Conservation (phyloP, 169 alveolate genomes). For the Plasmodium coatneyi region DNA sequence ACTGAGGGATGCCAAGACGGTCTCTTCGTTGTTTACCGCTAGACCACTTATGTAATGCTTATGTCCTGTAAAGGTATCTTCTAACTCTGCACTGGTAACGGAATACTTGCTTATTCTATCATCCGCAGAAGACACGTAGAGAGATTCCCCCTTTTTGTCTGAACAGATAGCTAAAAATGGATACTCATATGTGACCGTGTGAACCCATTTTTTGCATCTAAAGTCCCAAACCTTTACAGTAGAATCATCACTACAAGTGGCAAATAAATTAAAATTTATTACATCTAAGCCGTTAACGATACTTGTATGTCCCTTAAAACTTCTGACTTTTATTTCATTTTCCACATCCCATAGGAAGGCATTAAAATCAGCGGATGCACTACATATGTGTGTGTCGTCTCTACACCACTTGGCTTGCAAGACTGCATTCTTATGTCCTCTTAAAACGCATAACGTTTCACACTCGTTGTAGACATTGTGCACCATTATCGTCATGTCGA, state of each 20-base stretch:
- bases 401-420: slow-evolving; percentile 86
- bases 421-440: slow-evolving; percentile 91
- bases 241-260: slow-evolving; percentile 89
- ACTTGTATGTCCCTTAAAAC: slow-evolving; percentile 77
- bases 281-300: slow-evolving; percentile 4
- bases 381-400: slow-evolving; percentile 80
- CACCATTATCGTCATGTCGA: slow-evolving; percentile 80
- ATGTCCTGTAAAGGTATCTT: slow-evolving; percentile 82
- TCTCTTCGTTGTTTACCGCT: slow-evolving; percentile 83
- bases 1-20: slow-evolving; percentile 81
- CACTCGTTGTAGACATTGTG: slow-evolving; percentile 89
- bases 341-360: slow-evolving; percentile 90
- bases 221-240: slow-evolving; percentile 88
- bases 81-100: slow-evolving; percentile 73
- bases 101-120: slow-evolving; percentile 84
- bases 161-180: slow-evolving; percentile 85
- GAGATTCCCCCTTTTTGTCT: slow-evolving; percentile 81
- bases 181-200: slow-evolving; percentile 81
- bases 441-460: slow-evolving; percentile 83
- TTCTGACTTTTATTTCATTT: slow-evolving; percentile 78
- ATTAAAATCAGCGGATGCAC: slow-evolving; percentile 89
- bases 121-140: slow-evolving; percentile 87
- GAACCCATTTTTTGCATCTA: slow-evolving; percentile 77
- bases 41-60: slow-evolving; percentile 85
- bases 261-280: slow-evolving; percentile 80